These are phyloP conservation scores for Malassezia japonica DNA, from an alignment of 1,284 basidiomycete genomes.

Conservation along the genomic window DNA sequence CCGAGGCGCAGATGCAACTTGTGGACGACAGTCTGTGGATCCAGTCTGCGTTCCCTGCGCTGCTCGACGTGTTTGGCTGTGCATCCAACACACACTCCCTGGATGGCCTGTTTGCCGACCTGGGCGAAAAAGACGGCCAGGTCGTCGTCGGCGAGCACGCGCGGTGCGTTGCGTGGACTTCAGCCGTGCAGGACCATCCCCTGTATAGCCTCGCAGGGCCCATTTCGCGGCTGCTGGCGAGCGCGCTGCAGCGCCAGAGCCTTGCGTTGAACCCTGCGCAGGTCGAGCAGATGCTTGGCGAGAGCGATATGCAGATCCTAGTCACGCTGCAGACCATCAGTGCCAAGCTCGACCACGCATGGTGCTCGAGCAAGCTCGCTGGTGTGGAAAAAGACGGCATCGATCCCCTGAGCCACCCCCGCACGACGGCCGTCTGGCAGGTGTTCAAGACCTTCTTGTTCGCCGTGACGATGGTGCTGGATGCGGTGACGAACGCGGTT, in stretches of 20 bases:
- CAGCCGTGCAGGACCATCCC: neutral
- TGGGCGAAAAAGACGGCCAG: neutral
- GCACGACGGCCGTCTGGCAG: slow-evolving; percentile 31
- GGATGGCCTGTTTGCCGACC: neutral
- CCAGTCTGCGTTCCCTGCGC: neutral
- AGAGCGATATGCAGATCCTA: neutral
- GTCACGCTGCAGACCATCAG: neutral
- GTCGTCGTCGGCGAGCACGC: neutral
- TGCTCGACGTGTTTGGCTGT: slow-evolving; percentile 5
- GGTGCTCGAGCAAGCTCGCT: slow-evolving; percentile 7
- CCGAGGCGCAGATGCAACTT: neutral
- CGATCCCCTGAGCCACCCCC: neutral
- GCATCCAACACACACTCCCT: neutral
- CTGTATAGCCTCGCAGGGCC: slow-evolving; percentile 34
- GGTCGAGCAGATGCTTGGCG: neutral
- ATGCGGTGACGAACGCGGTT: slow-evolving; percentile 36
- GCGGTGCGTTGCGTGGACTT: neutral
- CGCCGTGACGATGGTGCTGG: slow-evolving; percentile 41
- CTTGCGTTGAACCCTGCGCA: neutral
- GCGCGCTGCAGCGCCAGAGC: slow-evolving; percentile 18
- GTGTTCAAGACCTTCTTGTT: slow-evolving; percentile 41
- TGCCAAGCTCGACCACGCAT: neutral
- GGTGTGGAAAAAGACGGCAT: neutral
- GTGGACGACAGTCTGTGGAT: slow-evolving; percentile 9
- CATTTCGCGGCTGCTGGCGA: slow-evolving; percentile 32